phyloP scores from a whole-genome alignment of 192 early-diverging fungal genomes.

The Backusella liffmaniae region DNA sequence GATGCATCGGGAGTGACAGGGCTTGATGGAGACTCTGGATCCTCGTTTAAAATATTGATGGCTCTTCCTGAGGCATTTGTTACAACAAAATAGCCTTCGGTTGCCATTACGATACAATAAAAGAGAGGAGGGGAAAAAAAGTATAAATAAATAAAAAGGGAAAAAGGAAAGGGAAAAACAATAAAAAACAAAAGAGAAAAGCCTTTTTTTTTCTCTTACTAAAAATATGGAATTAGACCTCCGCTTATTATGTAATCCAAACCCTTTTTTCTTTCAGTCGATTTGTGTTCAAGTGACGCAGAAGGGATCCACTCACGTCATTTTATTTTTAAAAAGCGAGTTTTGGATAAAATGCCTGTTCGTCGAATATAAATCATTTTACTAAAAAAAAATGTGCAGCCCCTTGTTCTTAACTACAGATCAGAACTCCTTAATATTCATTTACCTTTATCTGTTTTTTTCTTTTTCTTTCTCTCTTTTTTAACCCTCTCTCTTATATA shows the following conservation, averaged over 20 bases:
- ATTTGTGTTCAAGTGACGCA: background rate
- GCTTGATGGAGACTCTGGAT: background rate
- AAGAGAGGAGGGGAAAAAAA: conserved; percentile 10
- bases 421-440: background rate
- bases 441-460: background rate
- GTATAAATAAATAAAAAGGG: conserved; percentile 12
- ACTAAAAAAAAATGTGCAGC: background rate
- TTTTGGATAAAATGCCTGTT: background rate
- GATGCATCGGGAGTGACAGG: background rate
- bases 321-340: background rate
- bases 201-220: background rate
- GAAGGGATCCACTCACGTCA: conserved; percentile 4
- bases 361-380: background rate
- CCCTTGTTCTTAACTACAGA: background rate
- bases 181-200: background rate
- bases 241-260: background rate
- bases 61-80: conserved; percentile 51
- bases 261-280: conserved; percentile 4
- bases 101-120: background rate
- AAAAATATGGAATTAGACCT: background rate
- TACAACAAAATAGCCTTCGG: conserved; percentile 39
- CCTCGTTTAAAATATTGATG: conserved; percentile 52
- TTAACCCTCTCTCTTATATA: background rate
- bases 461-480: background rate
- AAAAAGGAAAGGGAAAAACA: conserved; percentile 14